Base-by-base conservation (phyloP, 2,329 filamentous ascomycete genomes). In the Metarhizium guizhouense region DNA sequence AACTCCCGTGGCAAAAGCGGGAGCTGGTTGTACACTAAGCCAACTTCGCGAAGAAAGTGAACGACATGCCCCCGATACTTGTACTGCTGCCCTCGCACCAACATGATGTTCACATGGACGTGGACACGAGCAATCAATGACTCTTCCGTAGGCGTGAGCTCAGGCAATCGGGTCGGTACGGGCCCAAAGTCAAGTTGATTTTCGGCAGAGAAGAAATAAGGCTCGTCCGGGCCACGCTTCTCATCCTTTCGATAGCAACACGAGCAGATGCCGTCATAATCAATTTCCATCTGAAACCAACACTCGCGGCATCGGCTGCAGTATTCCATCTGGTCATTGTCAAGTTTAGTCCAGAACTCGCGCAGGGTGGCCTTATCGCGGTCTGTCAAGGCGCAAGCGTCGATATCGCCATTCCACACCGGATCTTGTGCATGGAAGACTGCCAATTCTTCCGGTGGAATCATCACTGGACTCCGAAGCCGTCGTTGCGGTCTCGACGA, bases 341-440 rank as follows among this genome's bases (percentile, higher is more conserved):
- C 51, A 10, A 52, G 51, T 5, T 7, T 52, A 14, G 51, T 52
- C 52, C 52, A 53, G 38, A 45, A 47, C 42, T 47, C 38, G 16
- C 52, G 52, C 16, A 53, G 52, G 36, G 34, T 53, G 20, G 52
- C 34, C 25, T 53, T 53, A 38, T 53, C 52, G 38, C 38, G 52
- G 47, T 32, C 36, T 6, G 38, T 53, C 52, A 53, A 53, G 52
- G 52, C 52, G 52, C 38, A 47, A 6, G 40, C 52, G 3, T 53
- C 52, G 20, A 53, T 3, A 38, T 47, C 52, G 6, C 52, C 52
- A 53, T 53, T 53, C 52, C 52, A 53, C 52, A 53, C 52, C 52
- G 20, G 20, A 20, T 20, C 20, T 20, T 20, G 20, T 20, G 20
- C 20, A 20, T 20, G 20, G 20, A 20, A 45, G 13, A 53, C 40